Evolutionary conservation across 257 asterid species (phyloP), one percentile per base, ranked within the genome.

Genomic region (Paraleonurus japonicus): DNA sequence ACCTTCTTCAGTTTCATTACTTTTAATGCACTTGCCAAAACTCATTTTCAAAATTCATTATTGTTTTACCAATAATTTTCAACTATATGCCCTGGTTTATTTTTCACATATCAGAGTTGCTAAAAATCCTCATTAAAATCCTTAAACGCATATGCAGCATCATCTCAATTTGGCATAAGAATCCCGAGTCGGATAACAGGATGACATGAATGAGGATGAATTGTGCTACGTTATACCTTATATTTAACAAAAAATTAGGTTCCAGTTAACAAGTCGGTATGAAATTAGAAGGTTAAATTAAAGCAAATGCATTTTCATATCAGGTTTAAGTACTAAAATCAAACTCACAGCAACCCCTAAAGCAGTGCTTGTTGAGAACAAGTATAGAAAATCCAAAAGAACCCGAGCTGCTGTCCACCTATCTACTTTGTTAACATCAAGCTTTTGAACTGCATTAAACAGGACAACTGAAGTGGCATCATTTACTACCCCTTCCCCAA

Each of bases 401-500:
- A 91, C 73, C 22, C 67, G 75, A 64, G 74, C 60, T n/a, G 86
- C 92, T 35, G 90, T 82, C 96, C 89, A 76, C 48, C 96, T 95
- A 59, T 81, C 89, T 57, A 87, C 16, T 69, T 41, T 82, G 76
- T 69, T 59, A 35, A 89, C 89, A 69, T 94, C 92, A 45, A 91
- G 82, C 95, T 91, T 89, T 79, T 94, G 98, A 61, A 94, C 71
- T 27, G 98, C 96, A 69, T 94, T 89, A 81, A 91, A 94, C 41
- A 94, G 88, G 35, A 94, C 98, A 67, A 94, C 98, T 53, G 98
- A 85, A 33, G 98, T 89, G 27, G 98, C 98, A 82, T 94, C 98
- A 75, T 94, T 94, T 41, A 94, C 98, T 35, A 94, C 97, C 47
- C 98, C 98, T 84, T 94, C 98, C 57, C 98, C 98, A 35, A 94